These are phyloP conservation scores for Colletotrichum filicis DNA, from an alignment of 2,329 filamentous ascomycete genomes.

Conservation along the genomic window DNA sequence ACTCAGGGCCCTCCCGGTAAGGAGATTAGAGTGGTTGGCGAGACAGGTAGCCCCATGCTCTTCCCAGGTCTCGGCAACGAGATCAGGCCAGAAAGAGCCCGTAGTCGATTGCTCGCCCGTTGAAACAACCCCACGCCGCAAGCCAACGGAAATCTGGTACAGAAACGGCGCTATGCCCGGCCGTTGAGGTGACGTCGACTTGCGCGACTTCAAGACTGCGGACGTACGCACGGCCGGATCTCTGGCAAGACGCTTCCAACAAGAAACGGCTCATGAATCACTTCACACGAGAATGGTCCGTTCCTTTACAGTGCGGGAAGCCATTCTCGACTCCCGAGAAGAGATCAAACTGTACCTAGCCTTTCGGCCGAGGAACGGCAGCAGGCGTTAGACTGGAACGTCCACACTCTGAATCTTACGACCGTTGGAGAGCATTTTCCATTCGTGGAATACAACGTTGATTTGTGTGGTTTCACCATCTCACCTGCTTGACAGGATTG, in stretches of 20 bases:
- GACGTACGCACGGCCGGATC: slow-evolving; percentile 10
- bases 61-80: slow-evolving; percentile 10
- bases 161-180: slow-evolving; percentile 23
- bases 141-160: slow-evolving; percentile 20
- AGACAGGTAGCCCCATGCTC: slow-evolving; percentile 20
- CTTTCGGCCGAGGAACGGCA: background rate
- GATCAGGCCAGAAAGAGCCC: slow-evolving; percentile 17
- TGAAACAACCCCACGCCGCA: slow-evolving; percentile 28
- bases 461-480: slow-evolving; percentile 6
- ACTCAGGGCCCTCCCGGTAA: slow-evolving; percentile 5
- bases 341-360: background rate
- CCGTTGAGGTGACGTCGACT: background rate
- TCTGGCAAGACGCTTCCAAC: background rate
- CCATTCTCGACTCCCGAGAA: background rate
- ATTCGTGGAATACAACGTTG: slow-evolving; percentile 21
- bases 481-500: background rate
- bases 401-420: background rate
- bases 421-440: background rate
- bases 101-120: slow-evolving; percentile 18
- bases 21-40: slow-evolving; percentile 17
- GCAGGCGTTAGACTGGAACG: background rate
- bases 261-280: slow-evolving; percentile 8
- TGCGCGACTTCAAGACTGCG: slow-evolving; percentile 3
- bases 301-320: background rate
- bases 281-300: background rate